Evolutionary conservation across 129 eudicot genomes (phyloP).

Genomic region (Helichrysum umbraculigerum): DNA sequence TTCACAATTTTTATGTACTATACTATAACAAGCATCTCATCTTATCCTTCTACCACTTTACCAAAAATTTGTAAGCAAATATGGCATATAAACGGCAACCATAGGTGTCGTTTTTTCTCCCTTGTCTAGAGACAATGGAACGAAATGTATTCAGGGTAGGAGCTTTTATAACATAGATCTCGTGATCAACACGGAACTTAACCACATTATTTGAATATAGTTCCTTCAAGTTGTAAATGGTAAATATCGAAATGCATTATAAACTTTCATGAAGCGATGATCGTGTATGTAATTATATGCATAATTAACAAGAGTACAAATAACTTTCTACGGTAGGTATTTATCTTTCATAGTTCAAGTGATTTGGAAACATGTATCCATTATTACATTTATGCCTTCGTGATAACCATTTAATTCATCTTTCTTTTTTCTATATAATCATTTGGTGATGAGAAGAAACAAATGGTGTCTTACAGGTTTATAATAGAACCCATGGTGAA

Average conservation of each 20-base stretch:
- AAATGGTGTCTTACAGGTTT: background rate
- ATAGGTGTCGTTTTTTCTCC: slow-evolving; percentile 17
- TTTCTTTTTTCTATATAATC: background rate
- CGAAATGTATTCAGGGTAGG: background rate
- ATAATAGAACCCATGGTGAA: background rate
- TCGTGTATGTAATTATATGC: too few species aligned
- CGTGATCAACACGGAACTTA: slow-evolving; percentile 7
- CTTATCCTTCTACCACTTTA: background rate
- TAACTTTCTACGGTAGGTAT: too few species aligned
- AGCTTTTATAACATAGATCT: background rate
- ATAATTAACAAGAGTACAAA: too few species aligned
- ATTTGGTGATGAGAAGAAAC: background rate
- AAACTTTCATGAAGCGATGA: too few species aligned
- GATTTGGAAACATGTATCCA: too few species aligned
- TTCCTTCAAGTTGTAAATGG: background rate
- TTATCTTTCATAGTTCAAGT: too few species aligned
- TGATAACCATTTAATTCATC: background rate
- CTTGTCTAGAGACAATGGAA: slow-evolving; percentile 31
- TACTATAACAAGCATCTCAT: slow-evolving; percentile 12
- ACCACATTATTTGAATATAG: background rate
- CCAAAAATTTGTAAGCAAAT: slow-evolving; percentile 2
- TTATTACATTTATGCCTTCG: background rate
- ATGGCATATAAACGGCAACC: background rate
- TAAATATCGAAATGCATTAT: too few species aligned
- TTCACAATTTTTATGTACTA: background rate